Base-by-base conservation (phyloP, 163 green algal species). In the Coccomyxa subellipsoidea region DNA sequence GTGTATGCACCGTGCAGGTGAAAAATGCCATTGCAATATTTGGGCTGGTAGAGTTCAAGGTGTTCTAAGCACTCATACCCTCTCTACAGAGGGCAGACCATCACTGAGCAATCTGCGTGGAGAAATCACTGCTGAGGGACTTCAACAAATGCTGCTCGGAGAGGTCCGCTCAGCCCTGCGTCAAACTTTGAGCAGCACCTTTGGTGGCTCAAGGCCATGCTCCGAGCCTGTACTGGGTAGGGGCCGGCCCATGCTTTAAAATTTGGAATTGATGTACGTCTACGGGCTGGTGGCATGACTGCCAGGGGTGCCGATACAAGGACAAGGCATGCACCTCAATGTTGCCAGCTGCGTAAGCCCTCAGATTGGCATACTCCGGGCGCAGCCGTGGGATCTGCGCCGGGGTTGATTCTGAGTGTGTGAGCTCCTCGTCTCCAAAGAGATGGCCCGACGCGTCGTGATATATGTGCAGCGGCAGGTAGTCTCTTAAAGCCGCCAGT, bases 331-430 rank as follows among this genome's bases (percentile, higher is more conserved):
- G 47, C 27, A 73, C 66, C 66, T 73, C 66, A 36, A 73, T 73
- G 66, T 73, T 73, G 66, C 66, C 66, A n/a, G 66, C 66, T n/a
- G 66, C 66, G 8, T 73, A 73, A 36, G 66, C 66, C 2, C 66
- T 32, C 6, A 73, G n/a, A 23, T 32, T 73, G 66, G 66, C 66
- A 23, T 73, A 73, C n/a, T 73, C 66, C 15, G 66, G 66, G 8
- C 66, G 27, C 10, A 73, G 66, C 66, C n/a, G 66, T 4, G 66
- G 66, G 4, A 34, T 73, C 4, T 32, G 66, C 18, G 66, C 66
- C n/a, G n/a, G n/a, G n/a, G n/a, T n/a, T 35, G 29, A 8, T 18
- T 73, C 47, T 59, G 47, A 59, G 3, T 59, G 47, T 8, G 21
- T 73, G 18, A 73, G 21, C 27, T 73, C 66, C 27, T 73, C 66